Conservation (phyloP, 768 basidiomycete species). For the Pulveroboletus sp. region DNA sequence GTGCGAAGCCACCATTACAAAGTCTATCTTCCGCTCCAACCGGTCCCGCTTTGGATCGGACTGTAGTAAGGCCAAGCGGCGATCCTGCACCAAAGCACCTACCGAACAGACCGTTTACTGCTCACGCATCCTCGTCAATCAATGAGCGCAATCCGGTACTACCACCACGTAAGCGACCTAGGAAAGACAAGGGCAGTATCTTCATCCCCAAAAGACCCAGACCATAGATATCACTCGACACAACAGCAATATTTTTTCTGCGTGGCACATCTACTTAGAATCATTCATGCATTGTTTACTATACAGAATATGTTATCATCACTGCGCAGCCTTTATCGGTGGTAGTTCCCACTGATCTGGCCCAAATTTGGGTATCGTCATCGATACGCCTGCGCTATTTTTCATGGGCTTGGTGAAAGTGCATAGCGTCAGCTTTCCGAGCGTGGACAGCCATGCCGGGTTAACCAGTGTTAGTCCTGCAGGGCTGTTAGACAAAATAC, state of each 20-base stretch:
- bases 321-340: slow-evolving; percentile 34
- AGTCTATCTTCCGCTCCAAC: not conserved
- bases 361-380: slow-evolving; percentile 83
- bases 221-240: slow-evolving; percentile 13
- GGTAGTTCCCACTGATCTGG: slow-evolving; percentile 86
- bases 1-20: slow-evolving; percentile 21
- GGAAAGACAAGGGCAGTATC: slow-evolving; percentile 36
- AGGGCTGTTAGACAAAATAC: slow-evolving; percentile 1
- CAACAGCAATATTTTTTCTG: not conserved
- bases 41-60: not conserved
- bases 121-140: slow-evolving; percentile 13
- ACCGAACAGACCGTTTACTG: slow-evolving; percentile 20
- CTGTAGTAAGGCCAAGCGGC: slow-evolving; percentile 4
- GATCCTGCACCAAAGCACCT: slow-evolving; percentile 3
- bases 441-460: slow-evolving; percentile 76
- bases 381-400: slow-evolving; percentile 58
- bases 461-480: slow-evolving; percentile 81
- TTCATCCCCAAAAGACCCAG: slow-evolving; percentile 62
- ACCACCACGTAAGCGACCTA: slow-evolving; percentile 28
- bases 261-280: slow-evolving; percentile 3
- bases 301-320: slow-evolving; percentile 15
- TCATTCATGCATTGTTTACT: slow-evolving; percentile 7
- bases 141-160: slow-evolving; percentile 25
- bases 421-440: slow-evolving; percentile 78
- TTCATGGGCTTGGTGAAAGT: slow-evolving; percentile 84